Percentiles rank a stretch among this genome's conserved stretches.
These are phyloP conservation scores for Acanthamoeba sp. DNA, from an alignment of 208 protist species.

Conservation along the genomic window DNA sequence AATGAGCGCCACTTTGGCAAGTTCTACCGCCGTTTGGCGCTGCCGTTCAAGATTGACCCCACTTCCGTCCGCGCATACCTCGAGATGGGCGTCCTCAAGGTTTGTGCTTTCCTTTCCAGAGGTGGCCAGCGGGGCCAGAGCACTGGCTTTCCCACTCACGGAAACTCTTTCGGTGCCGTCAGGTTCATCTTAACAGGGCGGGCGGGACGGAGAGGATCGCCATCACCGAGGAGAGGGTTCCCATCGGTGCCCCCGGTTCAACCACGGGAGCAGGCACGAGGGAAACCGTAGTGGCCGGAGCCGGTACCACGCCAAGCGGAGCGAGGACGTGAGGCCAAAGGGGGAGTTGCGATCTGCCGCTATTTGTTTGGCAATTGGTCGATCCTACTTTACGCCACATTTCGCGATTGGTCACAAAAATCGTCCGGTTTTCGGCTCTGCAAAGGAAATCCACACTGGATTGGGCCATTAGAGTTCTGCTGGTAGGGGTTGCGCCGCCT, in stretches of 20 bases:
- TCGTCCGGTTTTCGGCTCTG: background rate
- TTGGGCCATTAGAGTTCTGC: too few species aligned
- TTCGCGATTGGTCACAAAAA: background rate
- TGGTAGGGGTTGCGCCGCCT: too few species aligned
- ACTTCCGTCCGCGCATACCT: background rate
- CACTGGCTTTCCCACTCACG: too few species aligned
- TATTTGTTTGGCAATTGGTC: too few species aligned
- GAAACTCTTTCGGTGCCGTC: too few species aligned
- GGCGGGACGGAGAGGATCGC: background rate
- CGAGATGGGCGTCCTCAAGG: slow-evolving; percentile 56
- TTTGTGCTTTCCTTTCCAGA: too few species aligned
- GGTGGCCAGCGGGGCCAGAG: too few species aligned
- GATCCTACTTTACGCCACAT: background rate
- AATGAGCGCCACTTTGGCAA: slow-evolving; percentile 66
- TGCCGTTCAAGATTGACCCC: slow-evolving; percentile 2
- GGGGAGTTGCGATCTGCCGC: background rate
- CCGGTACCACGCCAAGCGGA: background rate
- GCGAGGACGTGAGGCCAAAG: background rate
- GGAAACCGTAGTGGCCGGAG: background rate
- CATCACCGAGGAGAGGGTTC: background rate
- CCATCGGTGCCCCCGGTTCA: background rate
- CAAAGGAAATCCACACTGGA: background rate
- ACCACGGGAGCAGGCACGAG: background rate
- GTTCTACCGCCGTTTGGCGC: slow-evolving; percentile 39
- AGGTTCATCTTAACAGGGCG: slow-evolving; percentile 1